Evolutionary conservation across 1,284 basidiomycete species (phyloP).

Genomic region (Malassezia brasiliensis): DNA sequence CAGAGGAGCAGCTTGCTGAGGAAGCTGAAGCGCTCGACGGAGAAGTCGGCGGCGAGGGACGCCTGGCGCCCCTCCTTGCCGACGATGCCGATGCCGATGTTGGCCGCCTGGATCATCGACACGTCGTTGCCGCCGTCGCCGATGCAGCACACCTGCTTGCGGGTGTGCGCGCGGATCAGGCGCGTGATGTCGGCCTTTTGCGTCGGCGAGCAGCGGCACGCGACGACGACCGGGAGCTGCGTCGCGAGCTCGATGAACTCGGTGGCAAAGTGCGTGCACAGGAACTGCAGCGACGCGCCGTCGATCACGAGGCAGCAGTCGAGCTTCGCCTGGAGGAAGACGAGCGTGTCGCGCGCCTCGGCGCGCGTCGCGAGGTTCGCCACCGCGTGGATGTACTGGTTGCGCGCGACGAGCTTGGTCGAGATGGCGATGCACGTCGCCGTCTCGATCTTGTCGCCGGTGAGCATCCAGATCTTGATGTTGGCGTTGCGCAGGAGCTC

Average conservation of each 20-base stretch:
- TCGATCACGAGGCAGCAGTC: conserved; percentile 98
- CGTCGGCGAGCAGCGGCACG: conserved; percentile 94
- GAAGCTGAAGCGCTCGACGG: conserved; percentile 87
- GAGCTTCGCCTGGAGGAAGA: conserved; percentile 83
- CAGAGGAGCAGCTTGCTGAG: conserved; percentile 90
- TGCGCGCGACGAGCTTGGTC: conserved; percentile 85
- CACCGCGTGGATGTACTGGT: conserved; percentile 95
- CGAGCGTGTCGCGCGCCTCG: conserved; percentile 76
- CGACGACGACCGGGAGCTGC: conserved; percentile 88
- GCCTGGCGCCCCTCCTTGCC: conserved; percentile 99
- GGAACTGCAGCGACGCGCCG: conserved; percentile 92
- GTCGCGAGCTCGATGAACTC: conserved; percentile 94
- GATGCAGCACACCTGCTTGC: conserved; percentile 93
- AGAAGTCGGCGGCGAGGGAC: conserved; percentile 93
- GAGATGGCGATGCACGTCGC: conserved; percentile 97
- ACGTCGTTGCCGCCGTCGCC: conserved; percentile 92
- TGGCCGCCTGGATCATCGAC: conserved; percentile 89
- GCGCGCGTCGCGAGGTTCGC: conserved; percentile 76
- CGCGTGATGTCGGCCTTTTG: conserved; percentile 96
- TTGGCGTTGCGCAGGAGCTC: conserved; percentile 90
- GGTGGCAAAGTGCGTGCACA: conserved; percentile 74
- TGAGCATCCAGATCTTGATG: conserved; percentile 99
- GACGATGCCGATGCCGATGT: conserved; percentile 91
- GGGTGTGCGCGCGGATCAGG: conserved; percentile 77
- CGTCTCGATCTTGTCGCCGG: conserved; percentile 98